These are phyloP conservation scores for Malassezia nana DNA, from an alignment of 1,284 basidiomycete genomes.

Conservation along the genomic window DNA sequence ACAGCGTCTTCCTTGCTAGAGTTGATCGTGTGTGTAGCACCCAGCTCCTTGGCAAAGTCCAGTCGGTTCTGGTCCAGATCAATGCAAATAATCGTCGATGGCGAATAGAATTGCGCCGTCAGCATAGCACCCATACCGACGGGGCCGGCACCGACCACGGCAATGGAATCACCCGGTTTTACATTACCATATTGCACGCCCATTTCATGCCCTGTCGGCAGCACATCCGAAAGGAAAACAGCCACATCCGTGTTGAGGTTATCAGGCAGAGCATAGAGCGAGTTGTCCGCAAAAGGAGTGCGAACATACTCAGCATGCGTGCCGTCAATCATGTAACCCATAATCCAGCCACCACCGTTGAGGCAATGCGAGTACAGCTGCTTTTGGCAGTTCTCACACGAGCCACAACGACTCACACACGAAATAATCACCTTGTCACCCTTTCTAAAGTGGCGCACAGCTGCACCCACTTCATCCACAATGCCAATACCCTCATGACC, in stretches of 20 bases:
- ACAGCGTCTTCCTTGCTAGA: not conserved
- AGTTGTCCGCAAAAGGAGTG: not conserved
- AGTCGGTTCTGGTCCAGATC: not conserved
- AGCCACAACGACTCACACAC: not conserved
- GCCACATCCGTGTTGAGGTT: slow-evolving; percentile 3
- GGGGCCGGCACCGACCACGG: not conserved
- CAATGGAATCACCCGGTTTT: not conserved
- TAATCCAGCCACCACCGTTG: not conserved
- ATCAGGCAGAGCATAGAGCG: not conserved
- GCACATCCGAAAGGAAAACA: slow-evolving; percentile 1
- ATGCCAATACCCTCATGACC: slow-evolving; percentile 41
- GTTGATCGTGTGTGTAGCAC: slow-evolving; percentile 2
- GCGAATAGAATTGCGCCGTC: not conserved
- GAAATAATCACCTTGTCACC: slow-evolving; percentile 26
- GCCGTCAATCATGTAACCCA: slow-evolving; percentile 2
- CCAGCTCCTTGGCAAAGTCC: not conserved
- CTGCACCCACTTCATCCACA: slow-evolving; percentile 28
- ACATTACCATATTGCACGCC: slow-evolving; percentile 2
- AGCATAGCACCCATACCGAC: not conserved
- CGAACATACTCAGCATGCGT: not conserved
- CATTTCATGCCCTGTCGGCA: slow-evolving; percentile 1
- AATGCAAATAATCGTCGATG: not conserved
- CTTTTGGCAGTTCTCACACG: slow-evolving; percentile 3
- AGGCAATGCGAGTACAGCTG: slow-evolving; percentile 4
- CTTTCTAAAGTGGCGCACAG: slow-evolving; percentile 27